These are phyloP conservation scores for Vigna angularis DNA, from an alignment of 306 rosid species.

Conservation along the genomic window DNA sequence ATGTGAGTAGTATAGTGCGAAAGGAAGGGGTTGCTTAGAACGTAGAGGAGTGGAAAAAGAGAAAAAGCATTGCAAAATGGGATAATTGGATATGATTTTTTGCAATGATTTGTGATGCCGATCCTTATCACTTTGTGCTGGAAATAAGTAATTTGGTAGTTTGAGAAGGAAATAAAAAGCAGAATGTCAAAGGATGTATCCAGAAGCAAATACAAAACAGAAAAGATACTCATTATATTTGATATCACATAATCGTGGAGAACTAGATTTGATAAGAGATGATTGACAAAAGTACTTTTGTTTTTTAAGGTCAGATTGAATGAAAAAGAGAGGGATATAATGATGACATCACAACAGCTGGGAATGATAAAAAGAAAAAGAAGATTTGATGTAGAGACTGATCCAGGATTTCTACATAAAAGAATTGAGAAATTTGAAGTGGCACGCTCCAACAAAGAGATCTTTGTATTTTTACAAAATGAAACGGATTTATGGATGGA, in stretches of 20 bases:
- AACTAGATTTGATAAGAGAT: neutral
- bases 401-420: too few species aligned
- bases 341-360: too few species aligned
- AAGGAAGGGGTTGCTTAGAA: conserved; percentile 32
- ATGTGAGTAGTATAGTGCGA: neutral
- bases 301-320: conserved; percentile 34
- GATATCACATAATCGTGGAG: conserved; percentile 28
- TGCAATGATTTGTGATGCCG: conserved; percentile 32
- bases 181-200: conserved; percentile 31
- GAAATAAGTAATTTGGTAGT: conserved; percentile 31
- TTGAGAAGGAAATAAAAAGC: conserved; percentile 39
- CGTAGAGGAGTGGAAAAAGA: conserved; percentile 5
- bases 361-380: too few species aligned
- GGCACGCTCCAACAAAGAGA: too few species aligned
- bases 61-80: conserved; percentile 10
- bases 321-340: conserved; percentile 29
- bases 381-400: too few species aligned
- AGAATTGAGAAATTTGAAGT: too few species aligned
- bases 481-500: too few species aligned
- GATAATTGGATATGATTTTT: conserved; percentile 24
- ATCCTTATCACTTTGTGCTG: conserved; percentile 41
- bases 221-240: conserved; percentile 18
- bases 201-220: neutral
- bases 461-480: too few species aligned
- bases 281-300: conserved; percentile 34